Evolutionary conservation across 176 grass and related monocot species (phyloP).

Genomic region (Echinochloa phyllopogon): DNA sequence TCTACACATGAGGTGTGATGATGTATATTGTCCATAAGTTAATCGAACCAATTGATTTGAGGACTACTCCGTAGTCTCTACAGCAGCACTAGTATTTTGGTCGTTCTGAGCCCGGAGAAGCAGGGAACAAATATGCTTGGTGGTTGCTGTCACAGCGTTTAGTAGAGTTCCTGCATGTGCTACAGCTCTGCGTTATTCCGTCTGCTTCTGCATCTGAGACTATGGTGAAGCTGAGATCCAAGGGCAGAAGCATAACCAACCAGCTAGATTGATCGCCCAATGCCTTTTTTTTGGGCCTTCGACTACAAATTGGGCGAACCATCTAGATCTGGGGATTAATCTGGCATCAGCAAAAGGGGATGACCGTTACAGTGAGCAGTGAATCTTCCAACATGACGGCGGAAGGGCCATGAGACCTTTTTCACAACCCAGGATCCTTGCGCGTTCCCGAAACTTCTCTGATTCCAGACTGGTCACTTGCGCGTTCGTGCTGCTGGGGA

Average conservation of each 20-base stretch:
- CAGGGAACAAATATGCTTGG: not conserved
- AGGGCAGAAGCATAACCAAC: not conserved
- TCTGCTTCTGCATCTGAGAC: not conserved
- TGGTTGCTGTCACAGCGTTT: not conserved
- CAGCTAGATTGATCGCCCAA: not conserved
- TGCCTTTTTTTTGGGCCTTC: not conserved
- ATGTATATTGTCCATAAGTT: constrained; percentile 13
- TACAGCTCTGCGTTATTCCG: not conserved
- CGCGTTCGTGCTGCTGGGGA: not conserved
- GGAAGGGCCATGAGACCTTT: not conserved
- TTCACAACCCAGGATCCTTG: not conserved
- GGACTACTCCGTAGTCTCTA: not conserved
- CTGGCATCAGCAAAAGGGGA: too few relatives aligned
- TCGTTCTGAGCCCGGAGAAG: not conserved
- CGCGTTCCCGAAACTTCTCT: not conserved
- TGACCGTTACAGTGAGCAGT: not conserved
- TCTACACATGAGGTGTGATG: not conserved
- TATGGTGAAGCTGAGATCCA: not conserved
- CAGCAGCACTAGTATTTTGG: not conserved
- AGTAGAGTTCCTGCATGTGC: not conserved
- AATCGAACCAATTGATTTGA: not conserved
- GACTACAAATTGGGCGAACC: not conserved
- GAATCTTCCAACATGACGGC: not conserved
- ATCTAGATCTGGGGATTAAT: too few relatives aligned
- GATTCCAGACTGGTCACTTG: not conserved